These are phyloP conservation scores for Coemansia brasiliensis DNA, from an alignment of 192 early-diverging fungal species.

Conservation along the genomic window DNA sequence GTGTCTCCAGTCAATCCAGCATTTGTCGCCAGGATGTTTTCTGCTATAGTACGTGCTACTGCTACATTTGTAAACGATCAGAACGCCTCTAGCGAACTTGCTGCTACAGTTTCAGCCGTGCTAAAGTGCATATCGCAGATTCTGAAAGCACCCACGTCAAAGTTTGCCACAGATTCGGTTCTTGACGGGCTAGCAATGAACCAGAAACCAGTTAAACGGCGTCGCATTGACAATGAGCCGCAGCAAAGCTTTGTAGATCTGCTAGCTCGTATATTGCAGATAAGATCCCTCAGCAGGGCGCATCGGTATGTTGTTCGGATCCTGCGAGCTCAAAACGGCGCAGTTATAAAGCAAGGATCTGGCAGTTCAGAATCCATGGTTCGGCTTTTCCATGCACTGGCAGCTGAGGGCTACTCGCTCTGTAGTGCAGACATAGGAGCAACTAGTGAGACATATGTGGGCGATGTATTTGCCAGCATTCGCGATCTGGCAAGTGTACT, in stretches of 20 bases:
- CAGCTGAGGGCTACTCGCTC: slow-evolving; percentile 1
- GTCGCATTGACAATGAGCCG: background rate
- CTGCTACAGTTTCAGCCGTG: too few species aligned
- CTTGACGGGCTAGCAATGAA: slow-evolving; percentile 11
- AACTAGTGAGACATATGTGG: slow-evolving; percentile 2
- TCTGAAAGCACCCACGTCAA: background rate
- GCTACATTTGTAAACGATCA: too few species aligned
- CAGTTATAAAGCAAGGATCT: background rate
- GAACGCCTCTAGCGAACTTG: too few species aligned
- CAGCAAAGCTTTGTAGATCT: slow-evolving; percentile 2
- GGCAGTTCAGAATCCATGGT: background rate
- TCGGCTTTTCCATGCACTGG: slow-evolving; percentile 11
- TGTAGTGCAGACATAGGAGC: background rate
- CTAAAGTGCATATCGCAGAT: too few species aligned
- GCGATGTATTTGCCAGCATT: slow-evolving; percentile 34
- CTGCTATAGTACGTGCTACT: slow-evolving; percentile 3
- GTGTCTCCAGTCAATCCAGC: slow-evolving; percentile 3
- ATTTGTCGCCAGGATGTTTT: slow-evolving; percentile 27
- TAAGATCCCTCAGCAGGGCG: background rate
- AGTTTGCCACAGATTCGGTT: slow-evolving; percentile 22
- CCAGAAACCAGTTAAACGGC: slow-evolving; percentile 2
- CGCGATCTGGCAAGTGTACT: slow-evolving; percentile 22
- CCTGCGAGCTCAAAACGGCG: slow-evolving; percentile 16
- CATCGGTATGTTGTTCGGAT: slow-evolving; percentile 20
- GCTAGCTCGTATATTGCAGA: slow-evolving; percentile 13